Evolutionary conservation across 306 rosid species (phyloP), one percentile per base, ranked within the genome.

Genomic region (Prunus padus): DNA sequence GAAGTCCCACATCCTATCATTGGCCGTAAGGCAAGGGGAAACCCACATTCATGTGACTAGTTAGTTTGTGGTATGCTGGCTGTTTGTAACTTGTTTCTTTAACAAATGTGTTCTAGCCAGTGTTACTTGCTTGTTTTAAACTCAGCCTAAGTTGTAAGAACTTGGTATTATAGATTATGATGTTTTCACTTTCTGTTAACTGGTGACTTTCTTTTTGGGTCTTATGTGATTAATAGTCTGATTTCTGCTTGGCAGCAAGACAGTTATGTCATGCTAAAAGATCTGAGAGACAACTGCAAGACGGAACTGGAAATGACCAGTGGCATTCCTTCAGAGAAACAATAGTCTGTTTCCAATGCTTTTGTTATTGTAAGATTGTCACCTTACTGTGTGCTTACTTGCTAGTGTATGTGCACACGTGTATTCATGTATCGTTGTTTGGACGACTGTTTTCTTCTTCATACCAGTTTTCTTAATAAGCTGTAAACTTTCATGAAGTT

Each of bases 261-360:
- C 71, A 84, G 73, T 65, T 89, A 81, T 79, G 84, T 80, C 45
- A 19, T 62, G 15, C 82, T 92, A 7, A 90, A 85, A 88, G 86
- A 85, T 16, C 65, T 95, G 88, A 92, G 96, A 82, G 96, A 92
- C 81, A 80, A 69, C 76, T 95, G 96, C 97, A 92, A 90, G 88
- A 82, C 46, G 61, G 91, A 86, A 70, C 85, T 92, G 71, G 97
- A 82, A 83, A 82, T 37, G 78, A 75, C 80, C 56, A 77, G 84
- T 31, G 85, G 74, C 75, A 76, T 54, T 83, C 82, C 82, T 65
- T 68, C 68, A 50, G 88, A 84, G 74, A 82, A 81, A 75, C 87
- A 71, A 12, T 90, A 90, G 82, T 40, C 37, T 54, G 67, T 51
- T 31, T 83, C 37, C 18, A 31, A 60, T 56, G 55, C 72, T 47